Evolutionary conservation across 495 filamentous ascomycete genomes (phyloP).

Genomic region (Acidiella bohemica): DNA sequence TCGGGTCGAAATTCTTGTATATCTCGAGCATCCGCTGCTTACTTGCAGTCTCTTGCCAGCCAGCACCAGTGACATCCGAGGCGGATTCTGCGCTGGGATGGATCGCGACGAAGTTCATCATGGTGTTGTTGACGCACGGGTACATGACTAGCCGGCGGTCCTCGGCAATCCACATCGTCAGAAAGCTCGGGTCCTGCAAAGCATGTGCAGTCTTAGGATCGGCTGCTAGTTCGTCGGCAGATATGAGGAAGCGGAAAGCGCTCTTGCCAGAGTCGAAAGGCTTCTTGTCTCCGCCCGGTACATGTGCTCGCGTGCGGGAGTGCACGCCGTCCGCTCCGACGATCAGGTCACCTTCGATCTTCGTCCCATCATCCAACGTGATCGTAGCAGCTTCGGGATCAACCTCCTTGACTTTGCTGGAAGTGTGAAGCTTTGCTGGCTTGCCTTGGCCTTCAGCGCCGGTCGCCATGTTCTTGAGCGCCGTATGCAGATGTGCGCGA

Average conservation of each 20-base stretch:
- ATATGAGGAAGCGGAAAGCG: conserved; percentile 49
- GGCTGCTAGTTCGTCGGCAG: conserved; percentile 23
- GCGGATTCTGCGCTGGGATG: conserved; percentile 38
- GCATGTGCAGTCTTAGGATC: conserved; percentile 31
- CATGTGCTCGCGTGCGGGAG: conserved; percentile 12
- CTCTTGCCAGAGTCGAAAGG: conserved; percentile 40
- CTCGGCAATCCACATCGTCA: conserved; percentile 37
- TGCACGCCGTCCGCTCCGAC: conserved; percentile 28
- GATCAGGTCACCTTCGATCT: conserved; percentile 21
- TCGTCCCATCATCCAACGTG: conserved; percentile 15
- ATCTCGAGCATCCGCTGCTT: conserved; percentile 37
- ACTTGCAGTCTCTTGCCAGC: conserved; percentile 37
- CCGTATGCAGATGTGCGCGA: conserved; percentile 21
- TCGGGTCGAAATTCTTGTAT: conserved; percentile 38
- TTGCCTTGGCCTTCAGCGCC: conserved; percentile 15
- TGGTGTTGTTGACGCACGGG: conserved; percentile 39
- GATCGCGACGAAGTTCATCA: conserved; percentile 49
- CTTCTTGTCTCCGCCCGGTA: conserved; percentile 25
- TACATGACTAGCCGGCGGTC: conserved; percentile 48
- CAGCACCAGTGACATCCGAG: conserved; percentile 4
- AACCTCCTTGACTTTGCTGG: conserved; percentile 32
- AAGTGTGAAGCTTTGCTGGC: conserved; percentile 31
- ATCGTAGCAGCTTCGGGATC: conserved; percentile 30
- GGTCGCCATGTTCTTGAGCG: conserved; percentile 20
- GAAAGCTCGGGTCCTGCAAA: conserved; percentile 29